Base-by-base conservation (phyloP, 306 rosid species). In the Purshia tridentata region DNA sequence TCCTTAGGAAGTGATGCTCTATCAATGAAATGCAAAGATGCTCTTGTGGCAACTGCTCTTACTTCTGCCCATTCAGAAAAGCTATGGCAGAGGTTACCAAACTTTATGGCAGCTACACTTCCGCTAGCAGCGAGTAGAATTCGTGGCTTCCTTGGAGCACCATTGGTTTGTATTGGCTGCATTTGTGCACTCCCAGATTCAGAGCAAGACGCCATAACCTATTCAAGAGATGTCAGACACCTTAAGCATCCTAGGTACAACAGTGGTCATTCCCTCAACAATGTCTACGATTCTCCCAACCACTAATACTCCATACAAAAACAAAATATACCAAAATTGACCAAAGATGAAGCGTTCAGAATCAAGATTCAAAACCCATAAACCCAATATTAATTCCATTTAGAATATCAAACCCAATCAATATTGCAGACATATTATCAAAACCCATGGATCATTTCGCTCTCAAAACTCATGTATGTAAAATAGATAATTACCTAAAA, bases 101-200 rank as follows among this genome's bases (percentile, higher is more conserved):
- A 91, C 80, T 86, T 89, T 18, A 78, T 70, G 22, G 97, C 82
- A 62, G 92, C 88, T 51, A 88, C 90, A 76, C 97, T 79, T 77
- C 97, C 97, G 46, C 97, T 81, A 18, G 97, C 92, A 70, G 88
- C 92, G 53, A 93, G 91, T 71, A 89, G 86, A 80, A 93, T 85
- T 72, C 88, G 83, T 42, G 98, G 98, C 84, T 69, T 93, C 74
- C 91, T 86, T 0, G 79, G 69, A n/a, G 69, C 69, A 67, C 66
- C 63, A 59, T 72, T 86, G 46, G 73, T 70, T 47, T 58, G 76
- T 72, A 61, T 70, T 45, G 77, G 56, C 44, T 82, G 85, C 19
- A 64, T 78, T 48, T 70, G 85, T 63, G 70, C 54, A 72, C 64
- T 52, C 23, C 18, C 81, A 69, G 83, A 65, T 73, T 88, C 93